A percentile compares a stretch with the other conserved stretches of the same genome.
Evolutionary conservation across 352 stramenopile species (phyloP).

Genomic region (Saprolegnia diclina): DNA sequence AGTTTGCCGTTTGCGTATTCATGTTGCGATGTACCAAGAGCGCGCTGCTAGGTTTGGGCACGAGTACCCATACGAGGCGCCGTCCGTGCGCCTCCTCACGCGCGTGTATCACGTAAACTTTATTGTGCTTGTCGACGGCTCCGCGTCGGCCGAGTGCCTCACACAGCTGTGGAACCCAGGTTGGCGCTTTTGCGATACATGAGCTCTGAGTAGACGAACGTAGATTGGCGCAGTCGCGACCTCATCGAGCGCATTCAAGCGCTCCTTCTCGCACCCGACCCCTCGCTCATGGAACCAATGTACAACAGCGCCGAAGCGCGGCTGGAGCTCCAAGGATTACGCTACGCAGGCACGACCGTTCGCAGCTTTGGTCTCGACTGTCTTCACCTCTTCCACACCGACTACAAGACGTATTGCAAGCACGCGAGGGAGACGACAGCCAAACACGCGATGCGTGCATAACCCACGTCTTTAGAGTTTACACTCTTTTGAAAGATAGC

Average conservation of each 20-base stretch:
- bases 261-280: neutral
- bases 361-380: conserved; percentile 35
- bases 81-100: conserved; percentile 39
- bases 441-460: neutral
- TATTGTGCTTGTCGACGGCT: conserved; percentile 51
- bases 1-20: conserved; percentile 27
- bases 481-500: too few species aligned
- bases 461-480: too few species aligned
- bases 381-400: conserved; percentile 31
- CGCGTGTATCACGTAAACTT: conserved; percentile 74
- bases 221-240: conserved; percentile 46
- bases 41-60: conserved; percentile 34
- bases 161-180: conserved; percentile 39
- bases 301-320: conserved; percentile 6
- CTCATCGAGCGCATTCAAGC: conserved; percentile 35
- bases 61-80: conserved; percentile 57
- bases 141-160: conserved; percentile 43
- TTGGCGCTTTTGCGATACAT: neutral
- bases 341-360: conserved; percentile 46
- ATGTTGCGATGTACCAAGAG: neutral
- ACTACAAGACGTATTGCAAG: neutral
- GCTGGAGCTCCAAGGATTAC: conserved; percentile 29
- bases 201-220: neutral
- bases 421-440: neutral
- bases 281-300: conserved; percentile 10